Conservation (phyloP, 768 basidiomycete genomes). For the Phaeotremella skinneri region DNA sequence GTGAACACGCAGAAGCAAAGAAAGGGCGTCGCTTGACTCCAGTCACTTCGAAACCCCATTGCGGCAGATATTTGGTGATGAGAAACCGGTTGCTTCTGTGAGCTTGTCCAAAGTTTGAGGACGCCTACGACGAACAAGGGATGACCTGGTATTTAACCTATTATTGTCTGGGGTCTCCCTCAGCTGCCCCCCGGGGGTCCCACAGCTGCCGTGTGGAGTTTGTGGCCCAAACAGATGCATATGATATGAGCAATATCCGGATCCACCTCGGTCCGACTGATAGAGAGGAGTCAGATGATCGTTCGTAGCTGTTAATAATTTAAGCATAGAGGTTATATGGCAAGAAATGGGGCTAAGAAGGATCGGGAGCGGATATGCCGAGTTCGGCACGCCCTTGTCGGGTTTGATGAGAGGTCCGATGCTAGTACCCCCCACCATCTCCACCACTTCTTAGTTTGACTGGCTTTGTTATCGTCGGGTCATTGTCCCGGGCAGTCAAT, state of each 20-base stretch:
- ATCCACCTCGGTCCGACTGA: not conserved
- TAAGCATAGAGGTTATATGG: too few relatives aligned
- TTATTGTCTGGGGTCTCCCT: not conserved
- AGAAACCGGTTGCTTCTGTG: too few relatives aligned
- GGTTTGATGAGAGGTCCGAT: too few relatives aligned
- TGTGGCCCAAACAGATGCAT: not conserved
- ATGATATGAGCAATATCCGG: not conserved
- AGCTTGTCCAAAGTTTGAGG: not conserved
- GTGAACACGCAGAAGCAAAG: constrained; percentile 21
- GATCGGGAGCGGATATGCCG: too few relatives aligned
- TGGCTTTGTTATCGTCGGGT: too few relatives aligned
- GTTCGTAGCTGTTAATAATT: not conserved
- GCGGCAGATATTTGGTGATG: too few relatives aligned
- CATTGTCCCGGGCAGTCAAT: too few relatives aligned
- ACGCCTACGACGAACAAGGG: not conserved
- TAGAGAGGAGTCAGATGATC: not conserved
- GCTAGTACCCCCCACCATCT: too few relatives aligned
- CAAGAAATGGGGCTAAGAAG: too few relatives aligned
- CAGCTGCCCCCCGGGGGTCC: not conserved
- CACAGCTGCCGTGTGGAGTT: not conserved
- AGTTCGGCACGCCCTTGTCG: too few relatives aligned
- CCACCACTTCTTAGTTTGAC: too few relatives aligned
- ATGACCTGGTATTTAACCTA: too few relatives aligned
- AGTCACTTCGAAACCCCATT: constrained; percentile 9
- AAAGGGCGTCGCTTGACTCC: constrained; percentile 21